Evolutionary conservation across 1,284 basidiomycete genomes (phyloP).

Genomic region (Xerocomus nothofagi): DNA sequence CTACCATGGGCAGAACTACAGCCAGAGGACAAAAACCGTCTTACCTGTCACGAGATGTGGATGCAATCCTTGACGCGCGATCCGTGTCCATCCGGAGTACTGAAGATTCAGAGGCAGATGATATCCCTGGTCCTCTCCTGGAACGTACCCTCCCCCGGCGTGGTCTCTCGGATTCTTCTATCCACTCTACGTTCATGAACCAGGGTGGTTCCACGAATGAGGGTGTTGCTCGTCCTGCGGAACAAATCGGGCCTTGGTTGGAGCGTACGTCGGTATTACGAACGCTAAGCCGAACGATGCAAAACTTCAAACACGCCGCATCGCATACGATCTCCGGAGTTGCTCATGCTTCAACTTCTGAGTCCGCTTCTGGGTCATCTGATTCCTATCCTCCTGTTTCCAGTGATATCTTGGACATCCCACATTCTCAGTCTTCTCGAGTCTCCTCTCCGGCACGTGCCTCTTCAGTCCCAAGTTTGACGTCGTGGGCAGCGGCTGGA

Average conservation of each 20-base stretch:
- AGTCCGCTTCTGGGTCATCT: neutral
- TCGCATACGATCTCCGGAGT: conserved; percentile 35
- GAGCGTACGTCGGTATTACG: conserved; percentile 33
- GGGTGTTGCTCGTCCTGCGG: neutral
- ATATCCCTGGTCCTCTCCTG: conserved; percentile 46
- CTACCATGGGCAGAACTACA: conserved; percentile 26
- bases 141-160: conserved; percentile 72
- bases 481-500: conserved; percentile 38
- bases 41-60: conserved; percentile 64
- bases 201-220: conserved; percentile 40
- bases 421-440: conserved; percentile 11
- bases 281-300: conserved; percentile 36
- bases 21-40: conserved; percentile 30
- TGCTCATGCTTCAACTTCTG: conserved; percentile 6
- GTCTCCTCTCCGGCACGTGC: conserved; percentile 33
- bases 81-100: conserved; percentile 31
- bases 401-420: conserved; percentile 1
- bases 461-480: conserved; percentile 35
- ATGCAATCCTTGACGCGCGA: conserved; percentile 71
- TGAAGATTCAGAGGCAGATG: conserved; percentile 39
- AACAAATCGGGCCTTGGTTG: conserved; percentile 9
- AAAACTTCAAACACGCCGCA: conserved; percentile 35
- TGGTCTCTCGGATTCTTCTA: conserved; percentile 87
- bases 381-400: neutral
- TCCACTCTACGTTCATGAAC: conserved; percentile 76